phyloP scores from a whole-genome alignment of 345 rosid genomes.

The Populus euphratica region DNA sequence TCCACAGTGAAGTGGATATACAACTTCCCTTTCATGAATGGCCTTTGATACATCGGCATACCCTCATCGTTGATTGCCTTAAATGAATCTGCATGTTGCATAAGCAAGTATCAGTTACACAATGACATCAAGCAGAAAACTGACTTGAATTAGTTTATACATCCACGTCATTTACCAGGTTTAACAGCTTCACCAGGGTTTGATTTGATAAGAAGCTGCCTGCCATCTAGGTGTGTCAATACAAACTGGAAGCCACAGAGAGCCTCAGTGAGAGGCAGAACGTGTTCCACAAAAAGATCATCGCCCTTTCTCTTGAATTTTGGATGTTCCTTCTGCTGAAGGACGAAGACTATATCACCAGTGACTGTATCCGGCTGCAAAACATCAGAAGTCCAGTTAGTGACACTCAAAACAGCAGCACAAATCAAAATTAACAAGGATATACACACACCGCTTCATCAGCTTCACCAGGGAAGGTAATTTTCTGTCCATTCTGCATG shows the following conservation, averaged over 20 bases:
- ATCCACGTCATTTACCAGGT: conserved; percentile 50
- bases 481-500: conserved; percentile 85
- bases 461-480: conserved; percentile 87
- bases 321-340: conserved; percentile 90
- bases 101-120: background rate
- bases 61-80: conserved; percentile 90
- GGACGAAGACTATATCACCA: conserved; percentile 78
- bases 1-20: conserved; percentile 80
- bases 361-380: conserved; percentile 85
- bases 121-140: background rate
- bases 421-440: background rate
- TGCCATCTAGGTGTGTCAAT: conserved; percentile 70
- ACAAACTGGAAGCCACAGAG: conserved; percentile 85
- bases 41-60: conserved; percentile 69
- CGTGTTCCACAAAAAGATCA: conserved; percentile 78
- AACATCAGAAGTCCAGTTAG: background rate
- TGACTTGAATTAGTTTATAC: background rate
- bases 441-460: conserved; percentile 64
- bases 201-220: conserved; percentile 84
- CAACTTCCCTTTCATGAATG: conserved; percentile 91
- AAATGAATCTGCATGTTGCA: conserved; percentile 33
- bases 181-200: conserved; percentile 80
- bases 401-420: background rate
- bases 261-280: conserved; percentile 76
- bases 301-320: conserved; percentile 82